Base-by-base conservation (phyloP, 2,329 filamentous ascomycete species). In the Talaromyces sp. region DNA sequence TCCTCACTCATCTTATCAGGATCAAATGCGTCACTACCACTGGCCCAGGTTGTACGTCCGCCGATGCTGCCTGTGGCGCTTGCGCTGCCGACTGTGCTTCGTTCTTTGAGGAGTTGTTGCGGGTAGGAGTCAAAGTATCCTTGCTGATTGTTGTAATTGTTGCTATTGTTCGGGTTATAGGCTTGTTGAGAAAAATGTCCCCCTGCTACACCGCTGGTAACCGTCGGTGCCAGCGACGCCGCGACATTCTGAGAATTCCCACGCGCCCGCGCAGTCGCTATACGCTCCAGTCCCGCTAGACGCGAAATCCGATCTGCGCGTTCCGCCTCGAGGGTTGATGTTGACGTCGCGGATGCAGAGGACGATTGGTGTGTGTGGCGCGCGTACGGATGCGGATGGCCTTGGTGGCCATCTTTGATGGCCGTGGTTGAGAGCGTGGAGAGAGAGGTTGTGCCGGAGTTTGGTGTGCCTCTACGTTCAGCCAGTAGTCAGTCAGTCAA, bases 251-350 rank as follows among this genome's bases (percentile, higher is more conserved):
- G 67, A 31, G 27, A 31, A 78, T 78, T 71, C 82, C 27, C 39
- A 25, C 59, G 41, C 17, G 86, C 82, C 67, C 91, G 89, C 50
- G 90, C 84, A n/a, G 92, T 91, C 17, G 90, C 89, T 65, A 97
- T 89, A 64, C 91, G 88, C 77, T 96, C 93, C 43, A 97, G 86
- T n/a, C 94, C 94, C 13, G 93, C 91, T 25, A 97, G 88, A 60
- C 94, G 93, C 50, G 93, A 97, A 78, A 98, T 97, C 73, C 94
- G 93, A 79, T 97, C 93, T 68, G 92, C 93, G 70, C 93, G 92
- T 78, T 97, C 93, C 68, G 93, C 93, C 73, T 97, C 93, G 67
- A 95, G 88, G 72, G 90, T 94, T 69, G 86, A 90, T 62, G 87
- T 86, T 22, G 88, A 90, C 7, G 86, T 78, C 41, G 76, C 76